phyloP scores from a whole-genome alignment of 208 protist genomes.

The Crithidia sp. region DNA sequence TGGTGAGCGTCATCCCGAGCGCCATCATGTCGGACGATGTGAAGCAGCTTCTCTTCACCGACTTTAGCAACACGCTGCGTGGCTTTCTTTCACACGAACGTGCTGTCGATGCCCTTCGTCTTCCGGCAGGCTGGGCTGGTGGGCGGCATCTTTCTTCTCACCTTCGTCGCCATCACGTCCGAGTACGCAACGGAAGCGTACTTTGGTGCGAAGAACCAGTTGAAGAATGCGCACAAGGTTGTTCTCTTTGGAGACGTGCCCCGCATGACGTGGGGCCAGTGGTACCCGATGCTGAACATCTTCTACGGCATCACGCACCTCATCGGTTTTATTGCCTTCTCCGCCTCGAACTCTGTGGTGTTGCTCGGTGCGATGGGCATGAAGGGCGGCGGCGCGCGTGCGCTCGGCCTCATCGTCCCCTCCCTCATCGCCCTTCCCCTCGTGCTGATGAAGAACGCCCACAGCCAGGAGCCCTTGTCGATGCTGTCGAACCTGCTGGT shows the following conservation, averaged over 20 bases:
- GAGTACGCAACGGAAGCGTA: slow-evolving; percentile 64
- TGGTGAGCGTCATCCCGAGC: slow-evolving; percentile 45
- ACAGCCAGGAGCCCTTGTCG: slow-evolving; percentile 47
- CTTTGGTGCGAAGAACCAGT: slow-evolving; percentile 65
- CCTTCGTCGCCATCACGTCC: slow-evolving; percentile 46
- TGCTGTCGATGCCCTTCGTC: slow-evolving; percentile 60
- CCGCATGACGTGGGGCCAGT: slow-evolving; percentile 42
- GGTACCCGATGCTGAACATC: slow-evolving; percentile 56
- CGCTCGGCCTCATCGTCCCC: slow-evolving; percentile 51
- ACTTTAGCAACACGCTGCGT: slow-evolving; percentile 59
- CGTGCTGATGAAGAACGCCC: slow-evolving; percentile 56
- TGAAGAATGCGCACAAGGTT: slow-evolving; percentile 43
- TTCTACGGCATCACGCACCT: slow-evolving; percentile 64
- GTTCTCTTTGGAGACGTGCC: slow-evolving; percentile 60
- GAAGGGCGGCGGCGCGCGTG: slow-evolving; percentile 36
- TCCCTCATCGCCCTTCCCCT: slow-evolving; percentile 49
- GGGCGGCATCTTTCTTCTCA: slow-evolving; percentile 53
- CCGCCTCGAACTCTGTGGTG: slow-evolving; percentile 48
- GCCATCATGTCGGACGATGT: slow-evolving; percentile 47
- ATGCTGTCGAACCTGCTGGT: slow-evolving; percentile 55
- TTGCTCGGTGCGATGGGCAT: slow-evolving; percentile 58
- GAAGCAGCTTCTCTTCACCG: slow-evolving; percentile 55
- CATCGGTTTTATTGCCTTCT: slow-evolving; percentile 60
- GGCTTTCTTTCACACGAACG: slow-evolving; percentile 67
- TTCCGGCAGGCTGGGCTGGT: slow-evolving; percentile 53